Evolutionary conservation across 768 basidiomycete species (phyloP).

Genomic region (Rhizopogon sp.): DNA sequence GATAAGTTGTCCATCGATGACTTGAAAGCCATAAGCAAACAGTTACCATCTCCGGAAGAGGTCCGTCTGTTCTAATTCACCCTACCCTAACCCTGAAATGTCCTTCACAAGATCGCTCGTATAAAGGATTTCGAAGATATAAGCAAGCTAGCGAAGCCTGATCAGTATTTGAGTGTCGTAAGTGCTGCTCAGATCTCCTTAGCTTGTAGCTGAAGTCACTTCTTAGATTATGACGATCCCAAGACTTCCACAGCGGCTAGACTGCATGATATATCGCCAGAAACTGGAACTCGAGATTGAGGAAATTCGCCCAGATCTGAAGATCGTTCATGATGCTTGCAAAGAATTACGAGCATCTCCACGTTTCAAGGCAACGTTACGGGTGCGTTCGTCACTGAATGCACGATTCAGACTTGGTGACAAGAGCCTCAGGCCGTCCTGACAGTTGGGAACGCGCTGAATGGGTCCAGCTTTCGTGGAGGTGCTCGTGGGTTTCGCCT

Average conservation of each 20-base stretch:
- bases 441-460: conserved; percentile 76
- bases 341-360: conserved; percentile 59
- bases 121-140: conserved; percentile 70
- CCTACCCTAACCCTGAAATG: neutral
- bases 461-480: conserved; percentile 79
- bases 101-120: conserved; percentile 43
- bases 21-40: conserved; percentile 67
- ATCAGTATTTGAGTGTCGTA: conserved; percentile 80
- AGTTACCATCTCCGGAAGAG: conserved; percentile 82
- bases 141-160: conserved; percentile 72
- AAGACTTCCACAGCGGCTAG: conserved; percentile 64
- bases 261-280: conserved; percentile 82
- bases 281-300: conserved; percentile 78
- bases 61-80: conserved; percentile 29
- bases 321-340: conserved; percentile 65
- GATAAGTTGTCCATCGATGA: conserved; percentile 73
- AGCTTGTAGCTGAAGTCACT: conserved; percentile 2
- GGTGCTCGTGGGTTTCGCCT: conserved; percentile 82
- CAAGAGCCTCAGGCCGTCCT: conserved; percentile 53
- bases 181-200: conserved; percentile 4
- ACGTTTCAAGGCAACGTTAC: conserved; percentile 66
- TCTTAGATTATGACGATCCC: conserved; percentile 74
- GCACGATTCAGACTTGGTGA: neutral
- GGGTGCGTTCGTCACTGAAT: conserved; percentile 35
- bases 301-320: conserved; percentile 79